phyloP scores from a whole-genome alignment of 768 basidiomycete genomes.

The Phylloporus sp. region DNA sequence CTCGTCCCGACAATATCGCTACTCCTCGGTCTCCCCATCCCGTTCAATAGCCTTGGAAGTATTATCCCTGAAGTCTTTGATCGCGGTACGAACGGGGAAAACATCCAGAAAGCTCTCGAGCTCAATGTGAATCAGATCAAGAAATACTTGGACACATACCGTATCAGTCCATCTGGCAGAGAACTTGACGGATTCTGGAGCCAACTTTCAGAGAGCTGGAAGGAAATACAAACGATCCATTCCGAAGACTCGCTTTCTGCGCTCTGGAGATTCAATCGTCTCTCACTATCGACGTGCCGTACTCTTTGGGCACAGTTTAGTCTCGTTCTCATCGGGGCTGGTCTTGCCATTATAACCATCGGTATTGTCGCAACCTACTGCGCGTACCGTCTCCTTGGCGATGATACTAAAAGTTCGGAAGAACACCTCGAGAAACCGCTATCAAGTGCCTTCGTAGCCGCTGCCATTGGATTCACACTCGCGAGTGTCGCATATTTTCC shows the following conservation, averaged over 20 bases:
- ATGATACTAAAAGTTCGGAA: slow-evolving; percentile 38
- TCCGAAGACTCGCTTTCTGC: slow-evolving; percentile 10
- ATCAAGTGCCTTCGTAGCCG: slow-evolving; percentile 30
- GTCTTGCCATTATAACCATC: slow-evolving; percentile 57
- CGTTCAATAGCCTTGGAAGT: slow-evolving; percentile 91
- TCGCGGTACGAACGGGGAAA: slow-evolving; percentile 33
- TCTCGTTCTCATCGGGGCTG: slow-evolving; percentile 67
- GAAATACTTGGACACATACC: slow-evolving; percentile 74
- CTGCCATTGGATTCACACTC: slow-evolving; percentile 35
- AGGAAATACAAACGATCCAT: slow-evolving; percentile 29
- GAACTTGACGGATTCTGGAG: slow-evolving; percentile 71
- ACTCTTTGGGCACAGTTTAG: slow-evolving; percentile 96
- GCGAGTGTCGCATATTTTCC: slow-evolving; percentile 34
- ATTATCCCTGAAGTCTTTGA: slow-evolving; percentile 91
- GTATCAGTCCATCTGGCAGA: slow-evolving; percentile 58
- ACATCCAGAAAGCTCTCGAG: slow-evolving; percentile 57
- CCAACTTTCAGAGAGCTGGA: slow-evolving; percentile 47
- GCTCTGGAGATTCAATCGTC: slow-evolving; percentile 27
- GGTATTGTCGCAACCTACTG: slow-evolving; percentile 53
- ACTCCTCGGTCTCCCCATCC: slow-evolving; percentile 88
- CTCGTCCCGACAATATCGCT: slow-evolving; percentile 85
- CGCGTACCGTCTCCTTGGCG: slow-evolving; percentile 48
- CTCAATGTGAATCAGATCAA: slow-evolving; percentile 75
- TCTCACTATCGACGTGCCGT: slow-evolving; percentile 59
- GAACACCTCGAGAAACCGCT: slow-evolving; percentile 37